A percentile compares a stretch with the other conserved stretches of the same genome.
Conservation (phyloP, 2,329 filamentous ascomycete genomes). For the Elsinoe batatas region DNA sequence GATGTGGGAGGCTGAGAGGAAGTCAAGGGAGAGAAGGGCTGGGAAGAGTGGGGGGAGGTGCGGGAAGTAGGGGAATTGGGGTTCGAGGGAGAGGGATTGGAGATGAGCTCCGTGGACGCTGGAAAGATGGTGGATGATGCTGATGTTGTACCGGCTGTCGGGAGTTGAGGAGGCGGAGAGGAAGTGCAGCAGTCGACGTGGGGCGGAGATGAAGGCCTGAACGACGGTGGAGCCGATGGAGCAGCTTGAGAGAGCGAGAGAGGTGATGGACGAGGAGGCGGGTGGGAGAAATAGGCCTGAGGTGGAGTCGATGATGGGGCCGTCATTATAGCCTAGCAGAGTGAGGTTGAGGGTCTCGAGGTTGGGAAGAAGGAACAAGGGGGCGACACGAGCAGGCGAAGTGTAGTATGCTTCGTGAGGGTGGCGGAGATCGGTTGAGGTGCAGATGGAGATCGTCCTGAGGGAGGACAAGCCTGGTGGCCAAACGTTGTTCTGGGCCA, state of each 20-base stretch:
- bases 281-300: background rate
- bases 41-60: too few relatives aligned
- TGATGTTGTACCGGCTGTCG: background rate
- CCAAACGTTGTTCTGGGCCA: slow-evolving; percentile 2
- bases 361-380: slow-evolving; percentile 16
- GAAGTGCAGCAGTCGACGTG: background rate
- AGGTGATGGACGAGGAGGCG: slow-evolving; percentile 13
- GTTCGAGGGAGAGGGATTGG: too few relatives aligned
- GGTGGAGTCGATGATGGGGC: slow-evolving; percentile 5
- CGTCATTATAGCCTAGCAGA: slow-evolving; percentile 14
- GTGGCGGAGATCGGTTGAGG: slow-evolving; percentile 11
- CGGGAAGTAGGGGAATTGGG: too few relatives aligned
- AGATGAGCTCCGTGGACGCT: too few relatives aligned
- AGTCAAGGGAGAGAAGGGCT: too few relatives aligned
- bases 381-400: slow-evolving; percentile 13
- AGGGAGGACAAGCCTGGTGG: slow-evolving; percentile 16
- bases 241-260: slow-evolving; percentile 13
- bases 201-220: background rate
- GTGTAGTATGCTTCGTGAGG: slow-evolving; percentile 16
- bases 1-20: too few relatives aligned
- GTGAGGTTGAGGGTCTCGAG: slow-evolving; percentile 16
- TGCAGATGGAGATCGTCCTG: slow-evolving; percentile 16
- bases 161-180: background rate
- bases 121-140: too few relatives aligned
- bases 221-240: background rate